These are phyloP conservation scores for Cercophora sp. DNA, from an alignment of 495 filamentous ascomycete species.

Conservation along the genomic window DNA sequence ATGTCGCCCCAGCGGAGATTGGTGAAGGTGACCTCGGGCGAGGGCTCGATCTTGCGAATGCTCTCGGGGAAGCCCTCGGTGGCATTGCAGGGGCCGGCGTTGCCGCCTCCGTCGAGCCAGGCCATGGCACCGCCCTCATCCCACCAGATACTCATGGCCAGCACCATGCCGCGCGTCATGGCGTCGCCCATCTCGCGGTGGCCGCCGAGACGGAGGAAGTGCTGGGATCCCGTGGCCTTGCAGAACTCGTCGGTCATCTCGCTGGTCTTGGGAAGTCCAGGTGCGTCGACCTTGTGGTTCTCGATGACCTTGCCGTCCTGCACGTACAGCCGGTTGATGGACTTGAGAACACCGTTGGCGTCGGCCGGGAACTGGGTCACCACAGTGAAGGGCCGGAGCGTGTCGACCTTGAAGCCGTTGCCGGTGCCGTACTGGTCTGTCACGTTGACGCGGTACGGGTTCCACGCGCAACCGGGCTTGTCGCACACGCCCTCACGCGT, in stretches of 20 bases:
- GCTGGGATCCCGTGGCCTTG: conserved; percentile 47
- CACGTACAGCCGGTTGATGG: conserved; percentile 60
- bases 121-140: conserved; percentile 56
- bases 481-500: conserved; percentile 55
- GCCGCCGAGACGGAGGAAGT: conserved; percentile 53
- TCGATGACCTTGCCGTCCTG: conserved; percentile 51
- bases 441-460: conserved; percentile 58
- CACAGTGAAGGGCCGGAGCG: conserved; percentile 48
- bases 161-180: conserved; percentile 57
- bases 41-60: conserved; percentile 44
- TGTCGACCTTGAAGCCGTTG: conserved; percentile 23
- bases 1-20: conserved; percentile 67
- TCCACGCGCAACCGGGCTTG: conserved; percentile 62
- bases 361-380: conserved; percentile 64
- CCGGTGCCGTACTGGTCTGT: conserved; percentile 48
- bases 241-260: conserved; percentile 58
- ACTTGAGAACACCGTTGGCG: conserved; percentile 43
- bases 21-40: conserved; percentile 55
- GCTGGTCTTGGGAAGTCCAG: conserved; percentile 30
- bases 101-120: conserved; percentile 59
- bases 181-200: conserved; percentile 54
- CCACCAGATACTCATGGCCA: conserved; percentile 59
- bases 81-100: conserved; percentile 57
- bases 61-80: conserved; percentile 46
- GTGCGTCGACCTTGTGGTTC: conserved; percentile 8